These are phyloP conservation scores for Austroboletus niveus DNA, from an alignment of 1,284 basidiomycete genomes.

Conservation along the genomic window DNA sequence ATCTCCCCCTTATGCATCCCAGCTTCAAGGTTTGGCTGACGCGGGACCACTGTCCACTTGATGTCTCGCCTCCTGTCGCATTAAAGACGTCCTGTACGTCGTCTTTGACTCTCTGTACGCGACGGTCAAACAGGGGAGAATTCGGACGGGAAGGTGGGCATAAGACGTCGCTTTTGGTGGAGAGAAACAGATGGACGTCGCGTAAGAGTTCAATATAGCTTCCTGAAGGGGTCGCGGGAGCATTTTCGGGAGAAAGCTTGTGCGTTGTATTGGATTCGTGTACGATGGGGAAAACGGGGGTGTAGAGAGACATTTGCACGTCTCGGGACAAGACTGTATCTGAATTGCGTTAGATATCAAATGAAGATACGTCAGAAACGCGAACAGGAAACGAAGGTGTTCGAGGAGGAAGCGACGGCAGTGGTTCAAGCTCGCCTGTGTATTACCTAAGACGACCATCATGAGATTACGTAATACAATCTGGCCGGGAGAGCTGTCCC, in stretches of 20 bases:
- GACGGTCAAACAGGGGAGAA: slow-evolving; percentile 22
- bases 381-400: neutral
- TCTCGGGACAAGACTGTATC: neutral
- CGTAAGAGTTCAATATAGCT: slow-evolving; percentile 28
- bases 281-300: slow-evolving; percentile 32
- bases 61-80: slow-evolving; percentile 11
- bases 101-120: slow-evolving; percentile 24
- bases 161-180: slow-evolving; percentile 30
- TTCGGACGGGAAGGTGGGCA: slow-evolving; percentile 31
- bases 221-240: neutral
- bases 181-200: slow-evolving; percentile 33
- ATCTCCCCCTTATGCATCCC: slow-evolving; percentile 32
- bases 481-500: too few relatives aligned
- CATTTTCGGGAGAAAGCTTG: slow-evolving; percentile 7
- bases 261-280: slow-evolving; percentile 5
- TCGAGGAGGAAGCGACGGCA: too few relatives aligned
- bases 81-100: slow-evolving; percentile 18
- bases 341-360: neutral
- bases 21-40: slow-evolving; percentile 28
- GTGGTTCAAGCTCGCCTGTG: too few relatives aligned
- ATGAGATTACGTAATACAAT: neutral
- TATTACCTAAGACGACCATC: too few relatives aligned
- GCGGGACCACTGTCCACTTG: slow-evolving; percentile 25
- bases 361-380: neutral
- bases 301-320: slow-evolving; percentile 33